phyloP scores from a whole-genome alignment of 768 basidiomycete genomes.

The Tylopilus vinaceipallidus region DNA sequence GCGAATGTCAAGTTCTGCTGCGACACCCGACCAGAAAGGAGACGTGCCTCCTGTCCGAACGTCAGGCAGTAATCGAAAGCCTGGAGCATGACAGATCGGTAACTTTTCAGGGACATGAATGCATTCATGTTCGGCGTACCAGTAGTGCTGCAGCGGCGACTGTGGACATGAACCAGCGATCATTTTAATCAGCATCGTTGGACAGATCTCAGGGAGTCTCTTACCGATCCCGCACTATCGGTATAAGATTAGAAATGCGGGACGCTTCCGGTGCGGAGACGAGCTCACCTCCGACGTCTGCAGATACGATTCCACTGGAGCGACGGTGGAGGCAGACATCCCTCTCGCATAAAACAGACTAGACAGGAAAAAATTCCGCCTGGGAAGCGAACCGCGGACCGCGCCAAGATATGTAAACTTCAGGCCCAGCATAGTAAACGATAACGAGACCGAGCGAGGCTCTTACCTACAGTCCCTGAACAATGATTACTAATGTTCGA shows the following conservation, averaged over 20 bases:
- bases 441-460: too few relatives aligned
- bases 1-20: neutral
- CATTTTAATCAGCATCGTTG: neutral
- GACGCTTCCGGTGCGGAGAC: neutral
- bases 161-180: neutral
- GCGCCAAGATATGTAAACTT: neutral
- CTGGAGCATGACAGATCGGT: conserved; percentile 1
- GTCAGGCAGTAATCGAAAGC: conserved; percentile 19
- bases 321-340: conserved; percentile 14
- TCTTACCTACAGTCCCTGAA: too few relatives aligned
- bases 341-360: neutral
- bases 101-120: neutral
- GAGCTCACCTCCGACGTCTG: conserved; percentile 10
- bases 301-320: conserved; percentile 13
- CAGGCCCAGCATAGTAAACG: neutral
- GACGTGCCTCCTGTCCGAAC: conserved; percentile 10
- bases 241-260: neutral
- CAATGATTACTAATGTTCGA: too few relatives aligned
- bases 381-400: neutral
- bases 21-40: neutral
- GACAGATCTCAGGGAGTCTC: neutral
- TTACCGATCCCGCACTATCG: conserved; percentile 13
- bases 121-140: conserved; percentile 1
- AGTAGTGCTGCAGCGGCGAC: conserved; percentile 14
- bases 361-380: neutral